These are phyloP conservation scores for Dendrobium chrysotoxum DNA, from an alignment of 106 monocot genomes.

Conservation along the genomic window DNA sequence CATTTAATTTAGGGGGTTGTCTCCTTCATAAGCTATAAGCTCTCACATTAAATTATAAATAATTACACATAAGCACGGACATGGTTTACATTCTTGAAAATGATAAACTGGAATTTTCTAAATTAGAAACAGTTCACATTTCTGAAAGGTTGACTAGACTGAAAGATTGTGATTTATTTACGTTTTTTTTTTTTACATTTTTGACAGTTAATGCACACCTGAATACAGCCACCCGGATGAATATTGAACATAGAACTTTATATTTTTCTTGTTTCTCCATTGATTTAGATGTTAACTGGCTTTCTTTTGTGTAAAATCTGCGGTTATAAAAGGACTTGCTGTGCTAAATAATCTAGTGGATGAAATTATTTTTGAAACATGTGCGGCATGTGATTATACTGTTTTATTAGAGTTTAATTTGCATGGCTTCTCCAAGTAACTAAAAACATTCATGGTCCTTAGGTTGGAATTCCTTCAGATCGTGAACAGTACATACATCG, in stretches of 20 bases:
- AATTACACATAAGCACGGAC: too few relatives aligned
- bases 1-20: too few relatives aligned
- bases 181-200: not conserved
- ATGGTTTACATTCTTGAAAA: not conserved
- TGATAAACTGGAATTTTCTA: not conserved
- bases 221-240: not conserved
- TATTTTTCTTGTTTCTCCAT: not conserved
- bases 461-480: conserved; percentile 90
- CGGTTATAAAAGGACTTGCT: not conserved
- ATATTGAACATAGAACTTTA: not conserved
- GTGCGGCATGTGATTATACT: not conserved
- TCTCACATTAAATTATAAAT: too few relatives aligned
- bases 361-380: not conserved
- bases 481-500: conserved; percentile 94
- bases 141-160: not conserved
- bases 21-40: too few relatives aligned
- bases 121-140: not conserved
- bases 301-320: not conserved
- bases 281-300: not conserved
- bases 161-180: not conserved
- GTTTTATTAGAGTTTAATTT: not conserved
- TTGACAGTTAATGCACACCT: not conserved
- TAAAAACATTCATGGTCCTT: conserved; percentile 6
- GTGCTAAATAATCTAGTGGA: not conserved
- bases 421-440: not conserved